Conservation (phyloP, 306 rosid genomes). For the Quercus agrifolia region DNA sequence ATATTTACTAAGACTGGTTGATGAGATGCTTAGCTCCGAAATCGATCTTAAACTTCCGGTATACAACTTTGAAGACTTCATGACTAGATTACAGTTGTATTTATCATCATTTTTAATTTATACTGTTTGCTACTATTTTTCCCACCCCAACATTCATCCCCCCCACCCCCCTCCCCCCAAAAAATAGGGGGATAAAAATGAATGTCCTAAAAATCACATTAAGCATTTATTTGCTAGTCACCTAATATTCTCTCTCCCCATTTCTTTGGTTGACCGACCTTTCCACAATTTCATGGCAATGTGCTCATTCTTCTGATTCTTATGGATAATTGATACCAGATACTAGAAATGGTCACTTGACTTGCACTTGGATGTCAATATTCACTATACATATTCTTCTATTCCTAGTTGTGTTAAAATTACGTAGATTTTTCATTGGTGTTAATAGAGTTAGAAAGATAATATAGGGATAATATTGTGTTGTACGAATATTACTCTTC, state of each 20-base stretch:
- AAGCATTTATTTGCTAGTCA: not conserved
- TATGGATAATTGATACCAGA: not conserved
- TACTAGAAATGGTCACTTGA: not conserved
- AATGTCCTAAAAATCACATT: not conserved
- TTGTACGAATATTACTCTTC: too few relatives aligned
- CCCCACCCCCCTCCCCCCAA: not conserved
- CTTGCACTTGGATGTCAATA: not conserved
- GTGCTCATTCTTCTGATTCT: not conserved
- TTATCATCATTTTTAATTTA: not conserved
- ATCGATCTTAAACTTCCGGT: slow-evolving; percentile 82
- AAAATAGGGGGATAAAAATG: too few relatives aligned
- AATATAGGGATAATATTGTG: too few relatives aligned
- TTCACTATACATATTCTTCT: not conserved
- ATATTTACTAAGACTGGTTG: slow-evolving; percentile 79
- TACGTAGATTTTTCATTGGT: too few relatives aligned
- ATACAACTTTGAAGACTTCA: slow-evolving; percentile 29
- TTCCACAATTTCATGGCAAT: not conserved
- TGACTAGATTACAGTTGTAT: not conserved
- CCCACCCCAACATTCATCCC: not conserved
- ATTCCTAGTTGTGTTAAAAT: not conserved
- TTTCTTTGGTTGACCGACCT: not conserved
- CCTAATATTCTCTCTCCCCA: too few relatives aligned
- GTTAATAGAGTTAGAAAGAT: too few relatives aligned
- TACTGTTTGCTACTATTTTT: not conserved
- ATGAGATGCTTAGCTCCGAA: slow-evolving; percentile 86